Base-by-base conservation (phyloP, 768 basidiomycete species). In the Agrocybe chaxingu region DNA sequence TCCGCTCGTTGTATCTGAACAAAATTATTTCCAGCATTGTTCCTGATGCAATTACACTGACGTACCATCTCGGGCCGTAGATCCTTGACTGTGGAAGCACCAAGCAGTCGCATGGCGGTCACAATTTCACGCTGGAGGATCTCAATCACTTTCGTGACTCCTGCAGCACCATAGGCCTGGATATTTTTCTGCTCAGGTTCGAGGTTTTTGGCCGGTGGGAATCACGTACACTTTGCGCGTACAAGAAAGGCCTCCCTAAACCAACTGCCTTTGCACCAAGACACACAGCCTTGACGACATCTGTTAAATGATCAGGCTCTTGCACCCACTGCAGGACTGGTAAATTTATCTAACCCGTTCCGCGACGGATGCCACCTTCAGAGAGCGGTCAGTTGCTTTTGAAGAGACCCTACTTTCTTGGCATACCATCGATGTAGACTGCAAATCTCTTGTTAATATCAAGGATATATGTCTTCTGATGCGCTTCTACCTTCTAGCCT, bases 281-380 rank as follows among this genome's bases (percentile, higher is more conserved):
- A 62, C 92, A 95, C 8, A 96, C 69, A 0, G 93, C 93, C 66
- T 96, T 97, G 42, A 97, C 70, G 11, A 94, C 84, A 69, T 95
- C 93, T 78, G 50, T 16, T 24, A 30, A 30, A 43, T 42, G 11
- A 29, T 29, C 48, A n/a, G 43, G 45, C 4, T 30, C 32, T 38
- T 30, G 35, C 32, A 34, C 9, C 38, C 4, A 13, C 11, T 41
- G 12, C 41, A 11, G 8, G n/a, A 35, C 9, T 10, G 7, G 47
- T 51, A 19, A 24, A 35, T 6, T 46, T 39, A 61, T 13, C 71
- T 35, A 50, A 83, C 86, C 86, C 51, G 91, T 93, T 11, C 92
- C 92, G 42, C 92, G 79, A 42, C 77, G 74, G 19, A 90, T 70
- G 10, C 89, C 89, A 32, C 77, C 77, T 76, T 37, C 19, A 35